phyloP scores from a whole-genome alignment of 176 grass and related monocot species.

The Bonia amplexicaulis region DNA sequence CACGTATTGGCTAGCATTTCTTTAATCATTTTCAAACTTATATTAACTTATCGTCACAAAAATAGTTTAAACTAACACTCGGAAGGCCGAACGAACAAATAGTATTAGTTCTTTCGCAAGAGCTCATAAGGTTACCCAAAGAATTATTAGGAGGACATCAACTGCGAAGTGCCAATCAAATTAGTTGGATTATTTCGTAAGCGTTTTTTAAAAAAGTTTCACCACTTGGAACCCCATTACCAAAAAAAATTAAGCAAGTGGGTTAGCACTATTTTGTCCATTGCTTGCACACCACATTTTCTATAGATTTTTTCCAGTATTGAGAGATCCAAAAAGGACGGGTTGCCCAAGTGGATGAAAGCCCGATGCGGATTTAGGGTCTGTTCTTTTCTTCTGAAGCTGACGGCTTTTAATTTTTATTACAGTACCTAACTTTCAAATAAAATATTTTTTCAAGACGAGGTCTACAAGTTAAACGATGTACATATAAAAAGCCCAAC shows the following conservation, averaged over 20 bases:
- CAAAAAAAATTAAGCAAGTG: not conserved
- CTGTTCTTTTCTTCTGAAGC: no score
- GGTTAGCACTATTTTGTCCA: not conserved
- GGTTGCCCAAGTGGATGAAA: not conserved
- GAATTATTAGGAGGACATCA: not conserved
- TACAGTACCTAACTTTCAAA: no score
- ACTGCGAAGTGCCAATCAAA: not conserved
- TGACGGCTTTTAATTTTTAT: no score
- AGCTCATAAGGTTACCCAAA: not conserved
- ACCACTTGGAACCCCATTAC: not conserved
- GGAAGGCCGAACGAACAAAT: not conserved
- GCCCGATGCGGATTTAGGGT: not conserved
- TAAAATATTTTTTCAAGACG: no score
- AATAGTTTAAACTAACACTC: not conserved
- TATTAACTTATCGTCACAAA: not conserved
- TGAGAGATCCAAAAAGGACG: not conserved
- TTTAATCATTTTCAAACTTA: not conserved
- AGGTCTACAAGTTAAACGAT: no score
- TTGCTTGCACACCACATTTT: not conserved
- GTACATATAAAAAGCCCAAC: no score
- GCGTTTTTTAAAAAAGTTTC: not conserved
- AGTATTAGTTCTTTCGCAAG: not conserved
- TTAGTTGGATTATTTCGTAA: not conserved
- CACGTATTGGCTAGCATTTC: not conserved
- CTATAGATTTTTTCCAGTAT: not conserved